Evolutionary conservation across 1,284 basidiomycete species (phyloP).

Genomic region (Porodaedalea pini): DNA sequence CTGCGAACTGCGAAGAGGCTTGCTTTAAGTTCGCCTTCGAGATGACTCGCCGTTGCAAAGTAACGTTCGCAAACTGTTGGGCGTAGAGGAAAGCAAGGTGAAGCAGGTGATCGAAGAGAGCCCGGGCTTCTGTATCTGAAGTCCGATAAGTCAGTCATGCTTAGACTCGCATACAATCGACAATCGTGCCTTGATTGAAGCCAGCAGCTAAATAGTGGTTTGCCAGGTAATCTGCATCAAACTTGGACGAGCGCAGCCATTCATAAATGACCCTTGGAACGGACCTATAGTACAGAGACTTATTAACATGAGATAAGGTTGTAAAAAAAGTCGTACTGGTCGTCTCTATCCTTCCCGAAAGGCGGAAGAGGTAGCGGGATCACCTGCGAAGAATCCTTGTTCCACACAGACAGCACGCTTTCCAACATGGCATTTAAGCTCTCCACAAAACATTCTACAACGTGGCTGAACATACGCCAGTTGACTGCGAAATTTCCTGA

Average conservation of each 20-base stretch:
- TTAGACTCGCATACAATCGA: no score
- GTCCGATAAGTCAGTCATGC: neutral
- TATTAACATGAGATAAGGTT: no score
- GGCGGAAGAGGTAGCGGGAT: slow-evolving; percentile 22
- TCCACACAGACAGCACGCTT: slow-evolving; percentile 33
- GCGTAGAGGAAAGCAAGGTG: slow-evolving; percentile 21
- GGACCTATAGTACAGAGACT: neutral
- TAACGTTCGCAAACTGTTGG: slow-evolving; percentile 14
- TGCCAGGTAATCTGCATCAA: slow-evolving; percentile 3
- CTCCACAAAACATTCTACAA: slow-evolving; percentile 40
- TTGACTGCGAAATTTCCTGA: slow-evolving; percentile 41
- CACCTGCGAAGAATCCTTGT: slow-evolving; percentile 1
- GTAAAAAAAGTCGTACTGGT: slow-evolving; percentile 27
- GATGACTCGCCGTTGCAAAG: slow-evolving; percentile 18
- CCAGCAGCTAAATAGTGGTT: neutral
- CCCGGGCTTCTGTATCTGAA: slow-evolving; percentile 22
- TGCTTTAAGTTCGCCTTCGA: slow-evolving; percentile 20
- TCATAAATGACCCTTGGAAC: neutral
- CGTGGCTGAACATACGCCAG: slow-evolving; percentile 52
- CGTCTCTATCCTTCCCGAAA: slow-evolving; percentile 23
- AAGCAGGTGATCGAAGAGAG: slow-evolving; percentile 21
- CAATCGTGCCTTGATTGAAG: slow-evolving; percentile 10
- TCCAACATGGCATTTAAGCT: slow-evolving; percentile 40
- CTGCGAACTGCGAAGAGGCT: neutral
- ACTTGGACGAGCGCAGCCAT: slow-evolving; percentile 9